A percentile compares a stretch with the other conserved stretches of the same genome.
phyloP scores from a whole-genome alignment of 2,329 filamentous ascomycete genomes.

The Diaporthe longicolla region DNA sequence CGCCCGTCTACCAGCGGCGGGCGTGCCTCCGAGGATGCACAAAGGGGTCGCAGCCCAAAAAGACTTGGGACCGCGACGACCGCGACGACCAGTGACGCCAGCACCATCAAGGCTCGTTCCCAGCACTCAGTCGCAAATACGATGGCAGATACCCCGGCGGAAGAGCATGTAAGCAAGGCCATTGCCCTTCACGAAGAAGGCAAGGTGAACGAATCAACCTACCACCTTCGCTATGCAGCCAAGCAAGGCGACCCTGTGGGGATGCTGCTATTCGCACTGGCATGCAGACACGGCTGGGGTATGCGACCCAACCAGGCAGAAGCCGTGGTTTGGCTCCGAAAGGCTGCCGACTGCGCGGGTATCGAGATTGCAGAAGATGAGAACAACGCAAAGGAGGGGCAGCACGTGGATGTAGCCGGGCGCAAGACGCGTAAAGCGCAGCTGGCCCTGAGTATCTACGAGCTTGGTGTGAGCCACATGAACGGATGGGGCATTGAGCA shows the following conservation, averaged over 20 bases:
- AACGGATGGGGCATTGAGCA: constrained; percentile 98
- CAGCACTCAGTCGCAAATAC: constrained; percentile 62
- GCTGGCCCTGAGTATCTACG: constrained; percentile 95
- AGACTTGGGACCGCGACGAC: constrained; percentile 60
- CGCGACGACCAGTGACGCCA: constrained; percentile 65
- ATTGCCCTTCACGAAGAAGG: constrained; percentile 92
- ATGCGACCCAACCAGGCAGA: constrained; percentile 94
- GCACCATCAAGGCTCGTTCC: constrained; percentile 64
- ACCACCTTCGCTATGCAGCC: constrained; percentile 92
- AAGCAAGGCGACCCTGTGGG: constrained; percentile 88
- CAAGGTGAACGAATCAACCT: constrained; percentile 92
- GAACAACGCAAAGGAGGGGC: constrained; percentile 73
- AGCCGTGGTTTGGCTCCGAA: constrained; percentile 91
- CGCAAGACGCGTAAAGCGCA: constrained; percentile 90
- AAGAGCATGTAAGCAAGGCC: constrained; percentile 91
- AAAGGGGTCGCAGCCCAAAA: constrained; percentile 55
- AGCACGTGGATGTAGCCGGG: constrained; percentile 75
- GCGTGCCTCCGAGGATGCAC: constrained; percentile 63
- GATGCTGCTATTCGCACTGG: constrained; percentile 96
- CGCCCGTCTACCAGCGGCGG: constrained; percentile 61
- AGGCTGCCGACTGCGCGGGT: constrained; percentile 87
- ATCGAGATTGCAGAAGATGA: constrained; percentile 89
- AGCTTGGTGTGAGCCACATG: constrained; percentile 96
- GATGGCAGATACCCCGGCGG: constrained; percentile 79
- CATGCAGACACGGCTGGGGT: constrained; percentile 96